Conservation (phyloP, 1,139 yeast genomes). For the Candida sp. region DNA sequence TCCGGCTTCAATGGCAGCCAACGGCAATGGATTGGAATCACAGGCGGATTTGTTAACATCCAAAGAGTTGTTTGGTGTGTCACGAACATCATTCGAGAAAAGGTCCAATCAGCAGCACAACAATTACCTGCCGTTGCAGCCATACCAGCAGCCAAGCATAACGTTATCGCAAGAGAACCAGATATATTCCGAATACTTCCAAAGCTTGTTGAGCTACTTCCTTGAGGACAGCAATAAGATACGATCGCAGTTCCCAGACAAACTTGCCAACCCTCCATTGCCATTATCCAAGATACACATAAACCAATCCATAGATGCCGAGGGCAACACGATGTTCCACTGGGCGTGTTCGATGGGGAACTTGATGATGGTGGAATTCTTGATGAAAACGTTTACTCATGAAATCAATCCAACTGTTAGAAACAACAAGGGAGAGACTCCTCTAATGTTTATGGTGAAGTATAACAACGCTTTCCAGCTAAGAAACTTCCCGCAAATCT, state of each 20-base stretch:
- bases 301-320: slow-evolving; percentile 88
- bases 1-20: neutral
- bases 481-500: slow-evolving; percentile 70
- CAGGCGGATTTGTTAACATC: slow-evolving; percentile 42
- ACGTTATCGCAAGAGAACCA: slow-evolving; percentile 22
- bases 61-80: slow-evolving; percentile 49
- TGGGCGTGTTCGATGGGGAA: slow-evolving; percentile 97
- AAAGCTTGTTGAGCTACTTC: slow-evolving; percentile 39
- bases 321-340: slow-evolving; percentile 93
- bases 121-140: slow-evolving; percentile 15
- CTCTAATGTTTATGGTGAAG: slow-evolving; percentile 84
- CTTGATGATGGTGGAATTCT: slow-evolving; percentile 69
- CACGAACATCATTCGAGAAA: slow-evolving; percentile 43
- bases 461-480: slow-evolving; percentile 88
- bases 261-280: slow-evolving; percentile 42
- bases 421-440: slow-evolving; percentile 82
- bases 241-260: slow-evolving; percentile 30
- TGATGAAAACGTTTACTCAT: slow-evolving; percentile 47
- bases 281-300: slow-evolving; percentile 56
- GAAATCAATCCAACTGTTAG: slow-evolving; percentile 66
- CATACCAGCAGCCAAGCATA: slow-evolving; percentile 21
- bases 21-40: slow-evolving; percentile 12
- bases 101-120: slow-evolving; percentile 19
- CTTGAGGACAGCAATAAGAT: slow-evolving; percentile 32
- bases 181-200: slow-evolving; percentile 40